These are phyloP conservation scores for Gillenia trifoliata DNA, from an alignment of 306 rosid species.

Conservation along the genomic window DNA sequence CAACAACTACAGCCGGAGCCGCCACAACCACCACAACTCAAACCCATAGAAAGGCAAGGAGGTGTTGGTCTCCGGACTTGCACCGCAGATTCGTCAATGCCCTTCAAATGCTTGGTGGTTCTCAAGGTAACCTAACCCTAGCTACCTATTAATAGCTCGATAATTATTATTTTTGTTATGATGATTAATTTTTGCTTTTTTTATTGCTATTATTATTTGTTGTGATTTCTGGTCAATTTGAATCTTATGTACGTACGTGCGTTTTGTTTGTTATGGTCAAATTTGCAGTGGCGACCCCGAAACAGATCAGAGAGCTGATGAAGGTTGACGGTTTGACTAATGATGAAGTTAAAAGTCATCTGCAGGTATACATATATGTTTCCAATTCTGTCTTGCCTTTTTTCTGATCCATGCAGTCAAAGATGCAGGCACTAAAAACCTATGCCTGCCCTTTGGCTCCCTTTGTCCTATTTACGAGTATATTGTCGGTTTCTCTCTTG, in stretches of 20 bases:
- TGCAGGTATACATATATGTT: constrained; percentile 54
- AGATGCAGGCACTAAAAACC: constrained; percentile 4
- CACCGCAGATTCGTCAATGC: constrained; percentile 95
- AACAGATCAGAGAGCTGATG: constrained; percentile 98
- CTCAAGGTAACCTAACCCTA: constrained; percentile 60
- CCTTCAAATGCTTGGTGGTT: constrained; percentile 97
- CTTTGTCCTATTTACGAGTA: constrained; percentile 16
- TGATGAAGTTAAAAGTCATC: constrained; percentile 99
- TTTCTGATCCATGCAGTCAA: constrained; percentile 3
- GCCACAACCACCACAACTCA: constrained; percentile 24
- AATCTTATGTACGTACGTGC: neutral
- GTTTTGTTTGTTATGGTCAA: neutral
- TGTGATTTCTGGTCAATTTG: neutral
- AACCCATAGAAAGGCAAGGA: constrained; percentile 87
- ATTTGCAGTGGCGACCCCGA: constrained; percentile 86
- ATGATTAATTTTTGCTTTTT: neutral
- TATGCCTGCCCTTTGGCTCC: neutral
- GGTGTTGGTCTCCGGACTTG: constrained; percentile 99
- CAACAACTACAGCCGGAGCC: neutral
- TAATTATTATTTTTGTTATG: no score
- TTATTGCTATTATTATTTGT: neutral
- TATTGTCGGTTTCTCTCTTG: neutral
- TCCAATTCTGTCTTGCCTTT: constrained; percentile 6
- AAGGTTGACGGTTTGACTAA: constrained; percentile 99
- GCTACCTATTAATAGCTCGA: neutral